Conservation (phyloP, 257 asterid species). For the Solanum dulcamara region DNA sequence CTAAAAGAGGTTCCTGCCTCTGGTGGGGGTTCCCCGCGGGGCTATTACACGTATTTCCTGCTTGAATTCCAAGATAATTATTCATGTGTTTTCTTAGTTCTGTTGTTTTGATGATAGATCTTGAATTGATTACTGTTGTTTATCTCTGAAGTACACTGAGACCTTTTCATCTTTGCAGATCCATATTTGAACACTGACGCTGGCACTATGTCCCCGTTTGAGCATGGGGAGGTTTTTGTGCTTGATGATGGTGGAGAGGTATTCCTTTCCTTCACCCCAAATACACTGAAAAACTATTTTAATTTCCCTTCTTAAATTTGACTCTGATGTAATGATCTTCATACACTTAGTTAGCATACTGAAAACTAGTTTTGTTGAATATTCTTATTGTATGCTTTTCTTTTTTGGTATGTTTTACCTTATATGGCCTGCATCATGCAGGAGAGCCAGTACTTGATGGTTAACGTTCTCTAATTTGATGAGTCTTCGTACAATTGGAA, state of each 20-base stretch:
- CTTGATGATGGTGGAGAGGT: conserved; percentile 99
- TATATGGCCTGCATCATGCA: background rate
- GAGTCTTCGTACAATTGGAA: background rate
- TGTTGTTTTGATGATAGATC: background rate
- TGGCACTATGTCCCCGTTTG: conserved; percentile 98
- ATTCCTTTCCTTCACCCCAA: background rate
- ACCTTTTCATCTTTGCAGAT: conserved; percentile 32
- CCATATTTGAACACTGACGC: conserved; percentile 95
- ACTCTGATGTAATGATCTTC: background rate
- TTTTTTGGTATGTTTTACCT: background rate
- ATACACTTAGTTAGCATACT: background rate
- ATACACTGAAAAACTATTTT: background rate
- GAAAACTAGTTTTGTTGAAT: background rate
- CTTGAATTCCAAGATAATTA: background rate
- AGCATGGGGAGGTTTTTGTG: conserved; percentile 97
- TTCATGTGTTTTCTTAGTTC: background rate
- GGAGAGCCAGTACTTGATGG: background rate
- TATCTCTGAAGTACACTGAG: background rate
- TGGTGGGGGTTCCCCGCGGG: background rate
- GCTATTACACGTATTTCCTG: background rate
- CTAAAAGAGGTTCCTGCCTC: background rate
- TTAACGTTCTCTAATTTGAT: background rate
- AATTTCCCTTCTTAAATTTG: background rate
- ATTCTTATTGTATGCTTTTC: background rate
- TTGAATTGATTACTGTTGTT: background rate